Evolutionary conservation across 2,329 filamentous ascomycete species (phyloP).

Genomic region (Botrytis sinoallii): DNA sequence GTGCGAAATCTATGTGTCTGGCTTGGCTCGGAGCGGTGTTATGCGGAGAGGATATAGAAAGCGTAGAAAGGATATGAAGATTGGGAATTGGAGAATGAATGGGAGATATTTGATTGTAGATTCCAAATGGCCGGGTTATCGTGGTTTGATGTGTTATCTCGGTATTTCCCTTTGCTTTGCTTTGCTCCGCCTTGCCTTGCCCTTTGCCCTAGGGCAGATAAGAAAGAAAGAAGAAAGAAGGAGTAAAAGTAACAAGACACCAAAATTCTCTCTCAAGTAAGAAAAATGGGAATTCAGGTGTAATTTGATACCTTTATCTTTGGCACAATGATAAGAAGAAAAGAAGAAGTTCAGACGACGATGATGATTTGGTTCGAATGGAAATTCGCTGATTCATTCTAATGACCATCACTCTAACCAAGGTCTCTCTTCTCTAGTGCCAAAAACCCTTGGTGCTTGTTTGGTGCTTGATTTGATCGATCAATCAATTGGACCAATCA

Average conservation of each 20-base stretch:
- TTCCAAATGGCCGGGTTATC: neutral
- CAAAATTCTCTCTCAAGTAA: too few relatives aligned
- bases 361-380: neutral
- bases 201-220: neutral
- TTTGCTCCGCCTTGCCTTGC: neutral
- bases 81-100: neutral
- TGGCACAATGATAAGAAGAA: neutral
- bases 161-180: neutral
- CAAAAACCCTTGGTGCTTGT: neutral
- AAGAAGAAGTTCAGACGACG: neutral
- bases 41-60: slow-evolving; percentile 2
- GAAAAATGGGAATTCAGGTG: too few relatives aligned
- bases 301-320: neutral
- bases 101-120: neutral
- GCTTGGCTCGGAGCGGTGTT: neutral
- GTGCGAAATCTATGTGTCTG: neutral
- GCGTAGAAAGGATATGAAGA: neutral
- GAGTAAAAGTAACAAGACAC: neutral
- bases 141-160: neutral
- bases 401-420: neutral
- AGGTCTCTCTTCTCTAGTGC: neutral
- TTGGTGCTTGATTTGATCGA: neutral
- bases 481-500: neutral
- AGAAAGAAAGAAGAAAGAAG: neutral
- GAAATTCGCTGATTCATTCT: neutral